Evolutionary conservation across 345 rosid species (phyloP), one percentile per base, ranked within the genome.

Genomic region (Raphanus sativus): DNA sequence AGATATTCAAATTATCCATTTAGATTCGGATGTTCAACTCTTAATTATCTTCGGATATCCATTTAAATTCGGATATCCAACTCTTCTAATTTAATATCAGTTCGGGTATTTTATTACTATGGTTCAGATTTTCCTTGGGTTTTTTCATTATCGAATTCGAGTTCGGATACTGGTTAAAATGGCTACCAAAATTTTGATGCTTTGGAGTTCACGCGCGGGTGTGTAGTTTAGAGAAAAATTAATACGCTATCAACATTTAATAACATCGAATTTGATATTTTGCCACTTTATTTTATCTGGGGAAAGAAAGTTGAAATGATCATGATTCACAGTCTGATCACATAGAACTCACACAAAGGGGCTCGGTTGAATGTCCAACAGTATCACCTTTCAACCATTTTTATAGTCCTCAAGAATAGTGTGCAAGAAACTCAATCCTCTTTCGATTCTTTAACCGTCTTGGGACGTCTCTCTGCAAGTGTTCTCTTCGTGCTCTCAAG

Each of bases 401-500:
- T 74, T 64, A 70, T 25, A 34, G 28, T 11, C 66, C 17, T 3
- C 42, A 16, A 60, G 59, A 71, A 40, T 9, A 16, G 1, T 9
- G 1, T 17, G 67, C 36, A 33, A 26, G 6, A 26, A 26, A 60
- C 25, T 71, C 58, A 83, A 10, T 80, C 86, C 32, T 70, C 75
- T 74, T 85, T 81, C 0, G 77, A 54, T 5, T 75, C 75, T 38
- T 80, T 73, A 54, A 13, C 26, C n/a, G 42, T 84, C 13, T 65
- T 30, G 66, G 90, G 83, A 15, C 84, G 88, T 77, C 86, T 86
- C 69, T 88, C 77, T 6, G 88, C 91, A 55, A 92, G 95, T 21
- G 81, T 16, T 65, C 88, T 86, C 86, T 92, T 94, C 2, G 97
- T 89, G 74, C 93, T 82, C 82, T 94, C 98, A 1, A 94, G 84